Conservation (phyloP, 2,329 filamentous ascomycete genomes). For the Hymenoscyphus infarciens region DNA sequence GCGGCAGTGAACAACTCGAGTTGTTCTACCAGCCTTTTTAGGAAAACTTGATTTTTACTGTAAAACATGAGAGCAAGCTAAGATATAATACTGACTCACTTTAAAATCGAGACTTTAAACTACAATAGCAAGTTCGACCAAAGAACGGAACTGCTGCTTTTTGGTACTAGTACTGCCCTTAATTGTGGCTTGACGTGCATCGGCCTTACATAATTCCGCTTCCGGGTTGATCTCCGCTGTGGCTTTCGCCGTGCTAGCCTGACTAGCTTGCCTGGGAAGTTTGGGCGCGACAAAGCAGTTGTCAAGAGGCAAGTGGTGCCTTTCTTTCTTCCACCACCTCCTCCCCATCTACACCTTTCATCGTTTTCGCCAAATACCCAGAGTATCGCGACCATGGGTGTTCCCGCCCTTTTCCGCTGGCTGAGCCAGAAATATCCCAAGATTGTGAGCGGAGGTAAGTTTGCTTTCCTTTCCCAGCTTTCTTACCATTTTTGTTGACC, state of each 20-base stretch:
- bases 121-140: too few relatives aligned
- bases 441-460: slow-evolving; percentile 56
- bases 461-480: not conserved
- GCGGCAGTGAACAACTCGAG: too few relatives aligned
- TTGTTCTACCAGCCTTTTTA: too few relatives aligned
- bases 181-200: not conserved
- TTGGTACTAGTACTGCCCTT: too few relatives aligned
- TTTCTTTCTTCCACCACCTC: not conserved
- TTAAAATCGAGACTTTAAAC: too few relatives aligned
- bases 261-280: not conserved
- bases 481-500: slow-evolving; percentile 66
- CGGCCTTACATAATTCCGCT: not conserved
- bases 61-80: too few relatives aligned
- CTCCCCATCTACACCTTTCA: not conserved
- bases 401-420: slow-evolving; percentile 66
- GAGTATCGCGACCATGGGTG: slow-evolving; percentile 28
- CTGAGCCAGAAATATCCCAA: slow-evolving; percentile 97
- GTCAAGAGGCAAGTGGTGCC: not conserved
- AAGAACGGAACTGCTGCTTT: too few relatives aligned
- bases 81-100: too few relatives aligned
- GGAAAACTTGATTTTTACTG: too few relatives aligned
- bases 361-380: not conserved
- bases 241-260: not conserved
- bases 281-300: not conserved
- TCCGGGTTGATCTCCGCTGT: not conserved